Percentiles rank a stretch among this genome's conserved stretches.
Evolutionary conservation across 495 filamentous ascomycete genomes (phyloP).

Genomic region (Amniculicola lignicola): DNA sequence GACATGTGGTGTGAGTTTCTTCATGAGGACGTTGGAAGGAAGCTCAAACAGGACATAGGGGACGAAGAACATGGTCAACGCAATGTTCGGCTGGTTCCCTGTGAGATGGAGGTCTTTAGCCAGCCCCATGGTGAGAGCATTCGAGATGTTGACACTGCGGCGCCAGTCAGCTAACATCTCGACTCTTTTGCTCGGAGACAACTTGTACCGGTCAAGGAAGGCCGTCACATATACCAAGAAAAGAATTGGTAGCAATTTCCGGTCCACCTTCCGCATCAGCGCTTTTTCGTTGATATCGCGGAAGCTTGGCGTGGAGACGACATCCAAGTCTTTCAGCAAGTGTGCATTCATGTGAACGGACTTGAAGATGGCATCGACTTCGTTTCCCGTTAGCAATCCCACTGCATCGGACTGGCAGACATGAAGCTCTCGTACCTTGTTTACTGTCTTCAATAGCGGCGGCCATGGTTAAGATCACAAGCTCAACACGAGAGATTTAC

Average conservation of each 20-base stretch:
- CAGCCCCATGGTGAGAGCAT: conserved; percentile 20
- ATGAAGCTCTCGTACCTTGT: too few relatives aligned
- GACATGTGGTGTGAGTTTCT: conserved; percentile 5
- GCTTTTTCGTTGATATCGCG: neutral
- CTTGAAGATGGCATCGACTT: too few relatives aligned
- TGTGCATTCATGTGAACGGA: too few relatives aligned
- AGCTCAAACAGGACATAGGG: conserved; percentile 36
- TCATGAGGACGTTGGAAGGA: conserved; percentile 31
- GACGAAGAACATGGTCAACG: conserved; percentile 41
- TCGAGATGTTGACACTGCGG: conserved; percentile 23
- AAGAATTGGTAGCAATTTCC: conserved; percentile 10
- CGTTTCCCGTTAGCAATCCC: too few relatives aligned
- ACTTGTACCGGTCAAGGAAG: conserved; percentile 12
- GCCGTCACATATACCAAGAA: conserved; percentile 13
- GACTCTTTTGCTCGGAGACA: neutral
- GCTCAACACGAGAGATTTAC: neutral
- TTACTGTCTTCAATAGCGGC: neutral
- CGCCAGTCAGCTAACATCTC: neutral
- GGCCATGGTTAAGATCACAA: neutral
- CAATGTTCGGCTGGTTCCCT: conserved; percentile 13
- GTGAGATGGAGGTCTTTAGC: conserved; percentile 13
- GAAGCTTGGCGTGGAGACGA: too few relatives aligned
- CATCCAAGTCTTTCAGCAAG: too few relatives aligned
- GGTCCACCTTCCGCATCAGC: conserved; percentile 12
- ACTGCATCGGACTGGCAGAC: too few relatives aligned